Base-by-base conservation (phyloP, 768 basidiomycete species). In the Boletus sp. region DNA sequence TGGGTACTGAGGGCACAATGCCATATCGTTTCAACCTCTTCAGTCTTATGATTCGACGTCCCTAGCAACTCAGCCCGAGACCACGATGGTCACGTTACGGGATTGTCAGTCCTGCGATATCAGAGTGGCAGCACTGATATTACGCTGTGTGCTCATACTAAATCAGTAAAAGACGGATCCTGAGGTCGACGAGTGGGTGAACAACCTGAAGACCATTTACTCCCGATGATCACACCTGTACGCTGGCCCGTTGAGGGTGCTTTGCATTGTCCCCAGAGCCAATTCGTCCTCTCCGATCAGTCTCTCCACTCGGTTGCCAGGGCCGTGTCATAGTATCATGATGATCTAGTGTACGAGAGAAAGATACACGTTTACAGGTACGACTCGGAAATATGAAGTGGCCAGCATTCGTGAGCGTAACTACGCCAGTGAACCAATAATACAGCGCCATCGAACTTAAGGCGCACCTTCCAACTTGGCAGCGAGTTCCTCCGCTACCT, bases 401-500 rank as follows among this genome's bases (percentile, higher is more conserved):
- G 9, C 25, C 6, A 41, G 44, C 5, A 33, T 21, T 25, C 38
- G 35, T 32, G 13, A 59, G 47, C 17, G 10, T 30, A 19, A 17
- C 40, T 48, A 40, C 23, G 5, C 10, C 7, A 45, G 25, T 32
- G 34, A 34, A 25, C 25, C 25, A 5, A 47, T 33, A 15, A 42
- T 5, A 42, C 13, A 7, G 23, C 15, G 4, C 15, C 25, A 29
- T 49, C 35, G 4, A 45, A 35, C 21, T 52, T 55, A 54, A 30
- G 32, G 0, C 4, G 23, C 53, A 15, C 46, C 38, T 41, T 55
- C 56, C 34, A 70, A 44, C 50, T 58, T 61, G 14, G 2, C 35
- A 33, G 69, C 60, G 25, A 70, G 59, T 5, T 64, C 56, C n/a
- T 50, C 55, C 25, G 66, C 69, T 41, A 57, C 21, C 38, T 54